Conservation (phyloP, 148 eudicot species). For the Rhododendron griersonianum region DNA sequence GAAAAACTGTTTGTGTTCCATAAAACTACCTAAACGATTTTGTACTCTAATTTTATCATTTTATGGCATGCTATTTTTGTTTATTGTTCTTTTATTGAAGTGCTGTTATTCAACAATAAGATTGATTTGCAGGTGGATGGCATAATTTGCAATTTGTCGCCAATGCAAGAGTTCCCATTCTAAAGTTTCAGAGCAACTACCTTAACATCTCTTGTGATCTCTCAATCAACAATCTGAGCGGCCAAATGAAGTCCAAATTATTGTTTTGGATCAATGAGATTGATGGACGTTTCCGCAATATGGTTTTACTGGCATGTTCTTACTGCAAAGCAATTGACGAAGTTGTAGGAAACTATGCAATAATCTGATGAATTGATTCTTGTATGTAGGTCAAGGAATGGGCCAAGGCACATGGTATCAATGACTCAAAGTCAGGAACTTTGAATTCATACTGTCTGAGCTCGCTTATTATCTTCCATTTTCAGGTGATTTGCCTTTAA, state of each 20-base stretch:
- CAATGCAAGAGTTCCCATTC: slow-evolving; percentile 83
- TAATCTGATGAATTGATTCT: slow-evolving; percentile 12
- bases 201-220: slow-evolving; percentile 82
- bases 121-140: slow-evolving; percentile 55
- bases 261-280: slow-evolving; percentile 74
- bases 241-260: slow-evolving; percentile 90
- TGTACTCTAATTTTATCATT: background rate
- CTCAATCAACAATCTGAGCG: slow-evolving; percentile 71
- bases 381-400: slow-evolving; percentile 89
- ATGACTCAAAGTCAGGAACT: slow-evolving; percentile 72
- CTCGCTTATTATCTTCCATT: slow-evolving; percentile 84
- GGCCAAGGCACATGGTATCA: slow-evolving; percentile 83
- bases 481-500: slow-evolving; percentile 58
- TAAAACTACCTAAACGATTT: background rate
- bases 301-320: slow-evolving; percentile 79
- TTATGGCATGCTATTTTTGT: background rate
- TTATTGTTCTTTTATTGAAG: slow-evolving; percentile 6
- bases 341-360: background rate
- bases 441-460: slow-evolving; percentile 79
- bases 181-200: slow-evolving; percentile 53
- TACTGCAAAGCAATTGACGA: slow-evolving; percentile 5
- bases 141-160: slow-evolving; percentile 51
- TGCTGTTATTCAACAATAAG: background rate
- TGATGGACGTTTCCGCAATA: slow-evolving; percentile 80
- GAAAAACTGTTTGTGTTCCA: background rate